A percentile compares a stretch with the other conserved stretches of the same genome.
Evolutionary conservation across 2,329 filamentous ascomycete genomes (phyloP).

Genomic region (Clarireedia paspali): DNA sequence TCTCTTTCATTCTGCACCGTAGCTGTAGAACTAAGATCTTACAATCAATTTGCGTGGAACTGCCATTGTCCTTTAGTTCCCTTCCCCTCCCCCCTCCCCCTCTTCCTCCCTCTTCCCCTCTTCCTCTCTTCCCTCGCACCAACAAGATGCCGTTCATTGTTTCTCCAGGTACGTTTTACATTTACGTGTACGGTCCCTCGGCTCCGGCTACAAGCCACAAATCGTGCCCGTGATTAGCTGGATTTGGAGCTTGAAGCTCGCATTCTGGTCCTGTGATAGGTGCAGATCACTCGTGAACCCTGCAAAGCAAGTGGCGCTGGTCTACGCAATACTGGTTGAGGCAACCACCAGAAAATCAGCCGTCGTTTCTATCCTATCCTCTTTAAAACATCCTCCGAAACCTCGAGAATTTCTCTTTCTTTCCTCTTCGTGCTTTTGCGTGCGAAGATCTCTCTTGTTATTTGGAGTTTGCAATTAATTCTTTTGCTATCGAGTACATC

Average conservation of each 20-base stretch:
- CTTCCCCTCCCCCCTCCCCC: no score
- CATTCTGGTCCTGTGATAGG: slow-evolving; percentile 3
- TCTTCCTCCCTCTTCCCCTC: neutral
- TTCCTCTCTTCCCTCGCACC: neutral
- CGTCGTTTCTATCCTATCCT: slow-evolving; percentile 2
- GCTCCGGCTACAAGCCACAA: neutral
- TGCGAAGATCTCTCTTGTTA: neutral
- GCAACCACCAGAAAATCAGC: neutral
- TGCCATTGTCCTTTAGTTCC: neutral
- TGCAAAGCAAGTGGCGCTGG: slow-evolving; percentile 11
- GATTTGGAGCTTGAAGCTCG: neutral
- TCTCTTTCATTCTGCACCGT: neutral
- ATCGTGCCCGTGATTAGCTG: slow-evolving; percentile 3
- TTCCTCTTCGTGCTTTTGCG: neutral
- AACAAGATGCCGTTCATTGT: slow-evolving; percentile 6
- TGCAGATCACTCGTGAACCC: slow-evolving; percentile 2
- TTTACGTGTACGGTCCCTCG: neutral
- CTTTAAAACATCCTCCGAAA: neutral
- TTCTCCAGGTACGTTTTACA: slow-evolving; percentile 7
- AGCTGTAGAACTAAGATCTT: neutral
- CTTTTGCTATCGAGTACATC: neutral
- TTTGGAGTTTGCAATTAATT: neutral
- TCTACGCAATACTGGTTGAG: slow-evolving; percentile 2
- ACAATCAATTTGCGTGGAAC: neutral
- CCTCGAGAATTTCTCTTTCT: neutral